Percentiles rank a stretch among this genome's conserved stretches.
These are phyloP conservation scores for Lepidium sativum DNA, from an alignment of 345 rosid species.

Conservation along the genomic window DNA sequence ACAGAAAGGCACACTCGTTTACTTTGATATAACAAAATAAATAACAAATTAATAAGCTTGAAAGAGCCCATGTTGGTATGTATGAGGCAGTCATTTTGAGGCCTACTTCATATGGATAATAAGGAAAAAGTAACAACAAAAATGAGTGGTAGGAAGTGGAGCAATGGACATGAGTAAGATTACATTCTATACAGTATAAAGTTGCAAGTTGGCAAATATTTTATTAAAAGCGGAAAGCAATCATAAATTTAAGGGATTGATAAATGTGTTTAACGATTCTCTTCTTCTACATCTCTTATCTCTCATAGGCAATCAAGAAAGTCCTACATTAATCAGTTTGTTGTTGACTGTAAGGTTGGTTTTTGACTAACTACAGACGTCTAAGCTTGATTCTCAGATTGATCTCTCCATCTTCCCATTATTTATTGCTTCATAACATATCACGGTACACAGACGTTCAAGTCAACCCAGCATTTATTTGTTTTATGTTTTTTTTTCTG, in stretches of 20 bases:
- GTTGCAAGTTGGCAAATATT: conserved; percentile 4
- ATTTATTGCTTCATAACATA: not conserved
- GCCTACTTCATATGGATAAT: not conserved
- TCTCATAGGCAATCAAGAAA: not conserved
- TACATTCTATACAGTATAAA: not conserved
- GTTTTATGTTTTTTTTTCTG: not conserved
- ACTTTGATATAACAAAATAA: not conserved
- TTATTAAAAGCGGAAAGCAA: not conserved
- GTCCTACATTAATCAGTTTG: not conserved
- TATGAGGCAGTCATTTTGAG: not conserved
- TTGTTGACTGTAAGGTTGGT: not conserved
- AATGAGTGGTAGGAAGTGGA: conserved; percentile 1
- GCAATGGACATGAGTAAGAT: not conserved
- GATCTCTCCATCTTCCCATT: conserved; percentile 3
- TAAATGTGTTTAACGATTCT: not conserved
- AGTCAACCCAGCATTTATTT: conserved; percentile 4
- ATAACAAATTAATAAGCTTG: no score
- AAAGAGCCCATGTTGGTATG: not conserved
- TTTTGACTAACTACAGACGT: not conserved
- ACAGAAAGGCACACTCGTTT: not conserved
- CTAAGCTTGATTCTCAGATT: not conserved
- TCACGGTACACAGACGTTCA: not conserved
- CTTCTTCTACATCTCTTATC: not conserved
- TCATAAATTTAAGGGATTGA: conserved; percentile 3
- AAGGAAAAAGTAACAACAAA: not conserved